Conservation (phyloP, 306 rosid species). For the Glycine latifolia region DNA sequence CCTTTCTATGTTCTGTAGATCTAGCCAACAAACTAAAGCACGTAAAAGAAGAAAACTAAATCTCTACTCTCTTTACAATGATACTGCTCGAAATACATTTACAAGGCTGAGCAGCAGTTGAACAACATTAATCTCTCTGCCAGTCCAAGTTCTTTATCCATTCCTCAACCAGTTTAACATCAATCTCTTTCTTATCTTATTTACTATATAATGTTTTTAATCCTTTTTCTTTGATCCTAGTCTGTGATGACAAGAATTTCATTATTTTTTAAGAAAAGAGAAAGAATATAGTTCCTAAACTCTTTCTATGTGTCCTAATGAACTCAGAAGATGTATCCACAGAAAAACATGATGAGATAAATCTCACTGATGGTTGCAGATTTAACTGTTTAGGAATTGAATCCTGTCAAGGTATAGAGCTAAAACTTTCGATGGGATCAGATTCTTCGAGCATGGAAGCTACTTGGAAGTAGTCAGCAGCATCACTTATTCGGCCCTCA, state of each 20-base stretch:
- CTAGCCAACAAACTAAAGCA: constrained; percentile 24
- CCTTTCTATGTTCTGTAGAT: constrained; percentile 18
- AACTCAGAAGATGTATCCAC: constrained; percentile 21
- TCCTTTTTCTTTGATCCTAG: no score
- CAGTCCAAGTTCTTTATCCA: constrained; percentile 43
- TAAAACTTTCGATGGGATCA: constrained; percentile 82
- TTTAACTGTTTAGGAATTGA: constrained; percentile 4
- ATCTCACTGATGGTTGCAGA: constrained; percentile 33
- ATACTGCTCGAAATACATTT: constrained; percentile 52
- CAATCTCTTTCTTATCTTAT: constrained; percentile 38
- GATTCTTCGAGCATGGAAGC: no score
- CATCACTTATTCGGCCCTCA: constrained; percentile 80
- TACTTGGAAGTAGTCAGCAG: constrained; percentile 93
- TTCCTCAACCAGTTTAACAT: constrained; percentile 37
- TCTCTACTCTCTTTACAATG: constrained; percentile 29
- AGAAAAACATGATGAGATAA: constrained; percentile 13
- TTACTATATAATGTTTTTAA: constrained; percentile 35
- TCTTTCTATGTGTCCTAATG: constrained; percentile 29
- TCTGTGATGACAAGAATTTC: constrained; percentile 38
- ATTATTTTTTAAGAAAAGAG: no score
- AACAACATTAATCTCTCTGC: constrained; percentile 37
- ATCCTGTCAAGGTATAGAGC: constrained; percentile 60
- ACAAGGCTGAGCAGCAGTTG: constrained; percentile 60
- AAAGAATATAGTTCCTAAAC: constrained; percentile 35
- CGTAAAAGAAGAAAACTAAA: constrained; percentile 27